Percentiles rank a stretch among this genome's conserved stretches.
Evolutionary conservation across 768 basidiomycete species (phyloP).

Genomic region (Suillus ampliporus): DNA sequence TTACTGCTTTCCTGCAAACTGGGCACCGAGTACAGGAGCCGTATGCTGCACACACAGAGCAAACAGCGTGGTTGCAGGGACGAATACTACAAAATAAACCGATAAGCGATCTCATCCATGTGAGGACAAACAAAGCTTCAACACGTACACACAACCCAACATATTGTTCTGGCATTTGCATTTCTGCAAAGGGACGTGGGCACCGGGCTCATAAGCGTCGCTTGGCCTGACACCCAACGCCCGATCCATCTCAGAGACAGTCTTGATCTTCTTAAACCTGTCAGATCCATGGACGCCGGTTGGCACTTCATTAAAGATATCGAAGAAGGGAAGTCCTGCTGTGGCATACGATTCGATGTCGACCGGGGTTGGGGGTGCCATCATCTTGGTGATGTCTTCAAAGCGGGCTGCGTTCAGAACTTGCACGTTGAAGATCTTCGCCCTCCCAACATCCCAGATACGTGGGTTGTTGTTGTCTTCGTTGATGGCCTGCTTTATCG

Average conservation of each 20-base stretch:
- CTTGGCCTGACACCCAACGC: neutral
- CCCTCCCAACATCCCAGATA: neutral
- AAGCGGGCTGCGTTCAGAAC: neutral
- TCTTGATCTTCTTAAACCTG: neutral
- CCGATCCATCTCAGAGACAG: neutral
- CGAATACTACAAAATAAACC: neutral
- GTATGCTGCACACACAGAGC: neutral
- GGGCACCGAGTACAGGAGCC: neutral
- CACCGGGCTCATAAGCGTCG: neutral
- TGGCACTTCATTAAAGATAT: constrained; percentile 4
- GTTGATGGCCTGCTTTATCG: neutral
- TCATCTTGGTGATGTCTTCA: constrained; percentile 1
- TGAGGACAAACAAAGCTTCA: neutral
- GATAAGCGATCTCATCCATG: neutral
- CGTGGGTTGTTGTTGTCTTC: neutral
- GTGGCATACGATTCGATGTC: neutral
- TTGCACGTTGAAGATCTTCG: neutral
- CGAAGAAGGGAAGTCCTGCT: constrained; percentile 2
- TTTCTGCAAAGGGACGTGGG: neutral
- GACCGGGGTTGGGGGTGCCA: constrained; percentile 4
- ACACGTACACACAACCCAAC: constrained; percentile 3
- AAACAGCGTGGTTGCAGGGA: constrained; percentile 1
- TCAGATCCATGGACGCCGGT: neutral
- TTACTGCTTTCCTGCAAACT: neutral
- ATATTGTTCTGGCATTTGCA: constrained; percentile 1